Conservation (phyloP, 1,139 yeast genomes). For the Suhomyces panamericanus region DNA sequence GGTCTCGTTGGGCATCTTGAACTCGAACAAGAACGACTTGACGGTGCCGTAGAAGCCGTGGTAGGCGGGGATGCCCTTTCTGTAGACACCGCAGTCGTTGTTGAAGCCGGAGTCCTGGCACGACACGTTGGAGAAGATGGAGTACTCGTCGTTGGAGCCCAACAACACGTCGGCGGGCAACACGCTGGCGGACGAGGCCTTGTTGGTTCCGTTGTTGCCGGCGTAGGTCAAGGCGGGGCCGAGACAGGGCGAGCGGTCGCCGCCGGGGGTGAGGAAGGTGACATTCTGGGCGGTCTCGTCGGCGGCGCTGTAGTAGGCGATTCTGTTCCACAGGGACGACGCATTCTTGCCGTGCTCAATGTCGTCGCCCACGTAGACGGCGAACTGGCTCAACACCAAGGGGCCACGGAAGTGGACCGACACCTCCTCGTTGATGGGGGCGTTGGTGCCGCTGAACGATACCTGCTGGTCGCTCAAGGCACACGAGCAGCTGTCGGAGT, state of each 20-base stretch:
- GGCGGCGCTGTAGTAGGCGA: slow-evolving; percentile 60
- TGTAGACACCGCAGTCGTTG: slow-evolving; percentile 83
- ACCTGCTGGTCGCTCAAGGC: slow-evolving; percentile 52
- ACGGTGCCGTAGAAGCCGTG: slow-evolving; percentile 81
- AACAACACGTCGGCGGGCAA: slow-evolving; percentile 61
- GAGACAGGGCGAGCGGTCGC: slow-evolving; percentile 74
- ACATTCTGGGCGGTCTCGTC: slow-evolving; percentile 62
- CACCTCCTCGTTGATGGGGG: slow-evolving; percentile 87
- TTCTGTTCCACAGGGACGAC: slow-evolving; percentile 69
- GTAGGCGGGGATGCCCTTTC: slow-evolving; percentile 84
- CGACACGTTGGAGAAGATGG: slow-evolving; percentile 67
- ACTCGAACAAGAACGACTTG: slow-evolving; percentile 88
- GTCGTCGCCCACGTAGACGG: slow-evolving; percentile 39
- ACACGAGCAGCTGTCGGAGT: slow-evolving; percentile 61
- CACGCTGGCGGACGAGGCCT: slow-evolving; percentile 62
- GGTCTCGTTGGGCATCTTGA: slow-evolving; percentile 80
- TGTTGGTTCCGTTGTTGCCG: slow-evolving; percentile 66
- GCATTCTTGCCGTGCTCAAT: slow-evolving; percentile 30
- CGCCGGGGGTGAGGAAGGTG: slow-evolving; percentile 80
- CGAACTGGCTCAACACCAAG: slow-evolving; percentile 72
- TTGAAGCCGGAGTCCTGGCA: slow-evolving; percentile 53
- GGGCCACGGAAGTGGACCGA: slow-evolving; percentile 97
- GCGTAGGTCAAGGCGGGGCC: slow-evolving; percentile 88
- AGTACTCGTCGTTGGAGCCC: slow-evolving; percentile 71
- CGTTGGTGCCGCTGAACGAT: slow-evolving; percentile 67